Evolutionary conservation across 768 basidiomycete species (phyloP).

Genomic region (Termitomyces heimii): DNA sequence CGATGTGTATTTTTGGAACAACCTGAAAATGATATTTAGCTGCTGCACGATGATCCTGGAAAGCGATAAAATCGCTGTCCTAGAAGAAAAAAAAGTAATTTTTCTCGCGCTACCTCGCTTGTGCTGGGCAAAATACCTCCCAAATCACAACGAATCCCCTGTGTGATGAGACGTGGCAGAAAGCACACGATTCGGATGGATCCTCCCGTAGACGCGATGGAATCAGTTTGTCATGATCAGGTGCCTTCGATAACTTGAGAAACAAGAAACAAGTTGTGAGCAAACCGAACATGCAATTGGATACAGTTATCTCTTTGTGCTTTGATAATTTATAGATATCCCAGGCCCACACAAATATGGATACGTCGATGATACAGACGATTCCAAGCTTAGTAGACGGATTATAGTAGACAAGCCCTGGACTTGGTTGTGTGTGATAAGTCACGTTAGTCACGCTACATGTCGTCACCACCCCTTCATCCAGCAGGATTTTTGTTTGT

Average conservation of each 20-base stretch:
- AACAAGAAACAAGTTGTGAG: slow-evolving; percentile 5
- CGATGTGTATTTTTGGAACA: slow-evolving; percentile 46
- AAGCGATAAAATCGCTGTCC: slow-evolving; percentile 46
- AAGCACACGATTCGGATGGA: slow-evolving; percentile 24
- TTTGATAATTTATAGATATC: too few species aligned
- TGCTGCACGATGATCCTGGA: slow-evolving; percentile 45
- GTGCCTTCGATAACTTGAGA: slow-evolving; percentile 1
- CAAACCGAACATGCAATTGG: slow-evolving; percentile 4
- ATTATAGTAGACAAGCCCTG: not conserved
- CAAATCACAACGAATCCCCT: slow-evolving; percentile 44
- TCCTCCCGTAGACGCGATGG: not conserved
- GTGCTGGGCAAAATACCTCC: slow-evolving; percentile 28
- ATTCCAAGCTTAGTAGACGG: not conserved
- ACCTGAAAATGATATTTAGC: slow-evolving; percentile 43
- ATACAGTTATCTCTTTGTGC: not conserved
- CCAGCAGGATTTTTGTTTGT: not conserved
- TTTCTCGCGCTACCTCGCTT: not conserved
- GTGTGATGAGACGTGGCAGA: slow-evolving; percentile 36
- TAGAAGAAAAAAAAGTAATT: slow-evolving; percentile 13
- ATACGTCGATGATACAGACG: not conserved
- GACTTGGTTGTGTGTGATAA: not conserved
- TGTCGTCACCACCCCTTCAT: not conserved
- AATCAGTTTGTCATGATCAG: slow-evolving; percentile 1
- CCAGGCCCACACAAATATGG: not conserved
- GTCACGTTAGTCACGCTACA: not conserved